phyloP scores from a whole-genome alignment of 2,329 filamentous ascomycete genomes.

The Fusarium tupiense region DNA sequence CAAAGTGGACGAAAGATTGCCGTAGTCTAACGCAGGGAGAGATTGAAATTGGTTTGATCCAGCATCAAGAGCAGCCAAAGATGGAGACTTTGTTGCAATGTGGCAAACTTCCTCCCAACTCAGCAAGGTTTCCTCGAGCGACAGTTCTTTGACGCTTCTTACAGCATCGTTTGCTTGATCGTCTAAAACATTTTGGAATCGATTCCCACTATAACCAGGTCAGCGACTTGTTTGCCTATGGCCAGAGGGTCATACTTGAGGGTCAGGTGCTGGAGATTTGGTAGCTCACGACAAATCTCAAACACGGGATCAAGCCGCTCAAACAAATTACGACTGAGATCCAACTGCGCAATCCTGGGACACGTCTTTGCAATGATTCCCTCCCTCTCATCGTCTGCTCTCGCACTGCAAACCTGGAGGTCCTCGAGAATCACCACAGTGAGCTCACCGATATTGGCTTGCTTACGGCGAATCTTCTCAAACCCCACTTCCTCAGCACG shows the following conservation, averaged over 20 bases:
- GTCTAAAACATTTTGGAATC: conserved; percentile 62
- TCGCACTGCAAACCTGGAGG: conserved; percentile 64
- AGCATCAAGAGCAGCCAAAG: conserved; percentile 61
- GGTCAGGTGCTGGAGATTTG: conserved; percentile 71
- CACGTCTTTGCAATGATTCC: conserved; percentile 61
- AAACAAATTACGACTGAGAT: conserved; percentile 87
- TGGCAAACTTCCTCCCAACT: conserved; percentile 71
- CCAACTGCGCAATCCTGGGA: conserved; percentile 78
- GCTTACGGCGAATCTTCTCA: conserved; percentile 85
- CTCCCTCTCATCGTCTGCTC: conserved; percentile 43
- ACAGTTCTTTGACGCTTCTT: conserved; percentile 65
- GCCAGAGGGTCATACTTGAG: conserved; percentile 69
- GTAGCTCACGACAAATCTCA: conserved; percentile 75
- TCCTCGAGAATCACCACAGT: conserved; percentile 85
- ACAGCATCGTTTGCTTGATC: conserved; percentile 54
- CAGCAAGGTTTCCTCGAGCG: conserved; percentile 74
- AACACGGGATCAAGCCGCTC: conserved; percentile 72
- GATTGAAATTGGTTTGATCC: conserved; percentile 67
- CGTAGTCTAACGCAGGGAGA: conserved; percentile 56
- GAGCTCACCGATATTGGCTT: conserved; percentile 81
- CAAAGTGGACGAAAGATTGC: conserved; percentile 60
- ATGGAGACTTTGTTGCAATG: conserved; percentile 63
- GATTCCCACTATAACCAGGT: conserved; percentile 71
- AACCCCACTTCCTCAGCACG: conserved; percentile 94
- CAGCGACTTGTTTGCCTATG: conserved; percentile 16